Evolutionary conservation across 495 filamentous ascomycete species (phyloP).

Genomic region (Clavariopsis aquatica): DNA sequence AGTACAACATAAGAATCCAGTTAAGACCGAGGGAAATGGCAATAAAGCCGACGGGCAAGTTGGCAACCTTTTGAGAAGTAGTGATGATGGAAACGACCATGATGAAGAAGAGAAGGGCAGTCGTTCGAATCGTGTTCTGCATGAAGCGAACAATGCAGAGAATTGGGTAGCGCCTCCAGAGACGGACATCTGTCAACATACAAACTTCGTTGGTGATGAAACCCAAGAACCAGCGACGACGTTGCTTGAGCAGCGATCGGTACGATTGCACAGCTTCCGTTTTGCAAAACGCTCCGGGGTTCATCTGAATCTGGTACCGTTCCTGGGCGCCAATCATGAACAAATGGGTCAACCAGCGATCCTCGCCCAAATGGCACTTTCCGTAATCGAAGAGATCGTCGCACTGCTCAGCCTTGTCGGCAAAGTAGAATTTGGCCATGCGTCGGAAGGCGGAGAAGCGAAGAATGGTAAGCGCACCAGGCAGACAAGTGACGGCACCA

Average conservation of each 20-base stretch:
- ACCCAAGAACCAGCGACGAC: constrained; percentile 93
- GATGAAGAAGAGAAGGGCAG: constrained; percentile 92
- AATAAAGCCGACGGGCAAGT: constrained; percentile 92
- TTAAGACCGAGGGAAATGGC: constrained; percentile 93
- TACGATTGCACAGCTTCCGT: constrained; percentile 95
- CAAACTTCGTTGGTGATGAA: constrained; percentile 99
- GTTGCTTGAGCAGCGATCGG: constrained; percentile 84
- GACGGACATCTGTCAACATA: constrained; percentile 91
- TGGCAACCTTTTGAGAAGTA: constrained; percentile 71
- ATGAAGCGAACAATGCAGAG: constrained; percentile 87
- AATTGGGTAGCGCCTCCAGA: constrained; percentile 90
- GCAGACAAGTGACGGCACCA: constrained; percentile 91
- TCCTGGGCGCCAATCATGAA: constrained; percentile 98
- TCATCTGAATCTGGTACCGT: constrained; percentile 95
- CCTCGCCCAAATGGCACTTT: constrained; percentile 94
- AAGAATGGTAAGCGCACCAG: constrained; percentile 90
- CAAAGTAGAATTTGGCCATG: constrained; percentile 99
- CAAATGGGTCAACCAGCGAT: constrained; percentile 95
- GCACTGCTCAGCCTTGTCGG: constrained; percentile 94
- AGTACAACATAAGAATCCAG: constrained; percentile 96
- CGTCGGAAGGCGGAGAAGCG: constrained; percentile 94
- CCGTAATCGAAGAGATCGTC: constrained; percentile 96
- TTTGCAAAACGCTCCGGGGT: constrained; percentile 96
- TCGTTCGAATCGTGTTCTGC: constrained; percentile 97
- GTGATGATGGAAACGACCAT: constrained; percentile 86